Evolutionary conservation across 768 basidiomycete species (phyloP).

Genomic region (Boletus subparvulus): DNA sequence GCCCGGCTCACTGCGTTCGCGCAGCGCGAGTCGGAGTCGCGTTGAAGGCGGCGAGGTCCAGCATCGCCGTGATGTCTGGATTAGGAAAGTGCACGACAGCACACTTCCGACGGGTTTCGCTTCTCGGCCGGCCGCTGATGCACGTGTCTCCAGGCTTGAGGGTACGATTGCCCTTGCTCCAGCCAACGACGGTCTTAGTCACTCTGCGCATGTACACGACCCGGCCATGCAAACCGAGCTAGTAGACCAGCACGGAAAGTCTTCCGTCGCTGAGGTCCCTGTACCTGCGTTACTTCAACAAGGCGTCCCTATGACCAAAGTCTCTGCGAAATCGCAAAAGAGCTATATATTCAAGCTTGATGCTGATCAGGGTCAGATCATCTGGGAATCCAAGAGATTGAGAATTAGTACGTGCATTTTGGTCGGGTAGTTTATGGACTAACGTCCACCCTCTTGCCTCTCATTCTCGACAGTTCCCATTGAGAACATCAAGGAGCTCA

Average conservation of each 20-base stretch:
- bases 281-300: slow-evolving; percentile 59
- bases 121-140: background rate
- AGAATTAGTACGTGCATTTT: slow-evolving; percentile 53
- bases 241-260: background rate
- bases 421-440: background rate
- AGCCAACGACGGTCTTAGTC: background rate
- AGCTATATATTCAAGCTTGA: slow-evolving; percentile 69
- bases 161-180: background rate
- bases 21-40: slow-evolving; percentile 5
- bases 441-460: background rate
- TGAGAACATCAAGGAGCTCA: slow-evolving; percentile 84
- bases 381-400: slow-evolving; percentile 72
- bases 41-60: background rate
- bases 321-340: slow-evolving; percentile 76
- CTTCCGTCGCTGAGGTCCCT: slow-evolving; percentile 38
- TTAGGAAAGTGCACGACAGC: slow-evolving; percentile 21
- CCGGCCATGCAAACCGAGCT: slow-evolving; percentile 2
- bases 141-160: background rate
- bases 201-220: background rate
- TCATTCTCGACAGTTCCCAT: slow-evolving; percentile 62
- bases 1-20: slow-evolving; percentile 22
- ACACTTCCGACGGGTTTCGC: background rate
- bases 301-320: slow-evolving; percentile 79
- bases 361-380: slow-evolving; percentile 76
- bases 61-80: slow-evolving; percentile 10